Evolutionary conservation across 2,329 filamentous ascomycete species (phyloP).

Genomic region (Calycina marina): DNA sequence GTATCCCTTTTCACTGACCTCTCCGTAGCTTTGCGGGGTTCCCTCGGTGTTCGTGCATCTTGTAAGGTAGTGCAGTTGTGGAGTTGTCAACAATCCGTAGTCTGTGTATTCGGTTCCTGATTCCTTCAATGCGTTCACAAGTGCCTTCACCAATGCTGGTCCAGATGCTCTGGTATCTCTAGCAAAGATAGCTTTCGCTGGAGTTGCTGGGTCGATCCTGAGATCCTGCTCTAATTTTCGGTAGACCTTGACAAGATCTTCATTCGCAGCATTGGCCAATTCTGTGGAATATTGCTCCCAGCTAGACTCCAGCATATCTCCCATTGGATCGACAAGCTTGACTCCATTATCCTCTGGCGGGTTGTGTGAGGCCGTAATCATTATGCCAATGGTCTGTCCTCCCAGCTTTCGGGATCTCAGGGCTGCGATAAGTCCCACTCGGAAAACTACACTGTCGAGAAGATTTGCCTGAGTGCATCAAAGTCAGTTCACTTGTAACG

Average conservation of each 20-base stretch:
- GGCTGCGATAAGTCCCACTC: slow-evolving; percentile 77
- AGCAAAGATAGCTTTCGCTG: slow-evolving; percentile 75
- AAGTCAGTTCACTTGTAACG: background rate
- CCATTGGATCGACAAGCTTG: slow-evolving; percentile 93
- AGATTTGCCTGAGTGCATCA: slow-evolving; percentile 40
- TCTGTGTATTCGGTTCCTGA: slow-evolving; percentile 63
- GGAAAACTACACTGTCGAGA: slow-evolving; percentile 83
- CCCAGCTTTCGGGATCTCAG: slow-evolving; percentile 81
- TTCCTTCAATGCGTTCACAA: slow-evolving; percentile 66
- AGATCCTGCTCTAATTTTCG: slow-evolving; percentile 59
- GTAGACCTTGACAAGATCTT: slow-evolving; percentile 64
- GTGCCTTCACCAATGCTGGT: slow-evolving; percentile 62
- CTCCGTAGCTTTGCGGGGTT: slow-evolving; percentile 75
- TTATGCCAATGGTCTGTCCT: slow-evolving; percentile 85
- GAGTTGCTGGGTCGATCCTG: slow-evolving; percentile 55
- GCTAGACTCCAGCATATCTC: slow-evolving; percentile 92
- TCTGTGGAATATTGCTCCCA: slow-evolving; percentile 85
- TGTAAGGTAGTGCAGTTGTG: slow-evolving; percentile 94
- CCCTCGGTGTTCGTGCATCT: slow-evolving; percentile 88
- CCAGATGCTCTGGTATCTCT: slow-evolving; percentile 90
- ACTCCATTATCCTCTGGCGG: slow-evolving; percentile 81
- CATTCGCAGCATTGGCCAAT: slow-evolving; percentile 74
- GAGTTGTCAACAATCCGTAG: slow-evolving; percentile 85
- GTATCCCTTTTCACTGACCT: slow-evolving; percentile 80
- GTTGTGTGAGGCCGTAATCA: slow-evolving; percentile 93